These are phyloP conservation scores for Arthrobotrys megalospora DNA, from an alignment of 2,329 filamentous ascomycete genomes.

Conservation along the genomic window DNA sequence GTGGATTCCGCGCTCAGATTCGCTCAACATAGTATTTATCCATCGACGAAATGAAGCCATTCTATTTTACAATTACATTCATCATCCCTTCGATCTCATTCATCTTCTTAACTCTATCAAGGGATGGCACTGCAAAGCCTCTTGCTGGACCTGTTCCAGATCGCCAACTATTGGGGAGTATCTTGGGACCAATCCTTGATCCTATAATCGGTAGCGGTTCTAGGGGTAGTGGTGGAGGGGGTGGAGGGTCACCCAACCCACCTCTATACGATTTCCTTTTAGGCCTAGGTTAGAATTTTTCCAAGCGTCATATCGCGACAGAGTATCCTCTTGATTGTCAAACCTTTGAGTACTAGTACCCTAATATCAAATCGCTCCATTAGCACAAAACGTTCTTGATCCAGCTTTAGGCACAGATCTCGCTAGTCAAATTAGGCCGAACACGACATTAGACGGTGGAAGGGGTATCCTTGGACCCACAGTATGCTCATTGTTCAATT, in stretches of 20 bases:
- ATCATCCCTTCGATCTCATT: not conserved
- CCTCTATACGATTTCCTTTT: slow-evolving; percentile 26
- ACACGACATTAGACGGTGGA: slow-evolving; percentile 1
- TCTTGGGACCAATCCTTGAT: slow-evolving; percentile 15
- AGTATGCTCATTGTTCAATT: slow-evolving; percentile 37
- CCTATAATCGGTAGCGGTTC: slow-evolving; percentile 1
- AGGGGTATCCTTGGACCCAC: slow-evolving; percentile 32
- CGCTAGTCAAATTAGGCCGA: not conserved
- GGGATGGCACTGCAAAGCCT: not conserved
- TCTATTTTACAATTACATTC: not conserved
- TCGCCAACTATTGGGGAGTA: slow-evolving; percentile 18
- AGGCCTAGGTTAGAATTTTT: slow-evolving; percentile 6
- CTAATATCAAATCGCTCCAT: not conserved
- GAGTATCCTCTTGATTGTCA: not conserved
- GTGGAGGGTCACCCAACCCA: not conserved
- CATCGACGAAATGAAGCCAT: not conserved
- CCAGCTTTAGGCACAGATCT: slow-evolving; percentile 21
- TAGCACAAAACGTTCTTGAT: slow-evolving; percentile 27
- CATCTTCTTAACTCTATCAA: not conserved
- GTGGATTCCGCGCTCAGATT: too few species aligned
- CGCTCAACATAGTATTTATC: too few species aligned
- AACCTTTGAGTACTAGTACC: not conserved
- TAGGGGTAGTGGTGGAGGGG: not conserved
- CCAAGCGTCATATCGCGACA: not conserved
- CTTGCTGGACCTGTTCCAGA: slow-evolving; percentile 5